A percentile compares a stretch with the other conserved stretches of the same genome.
Conservation (phyloP, 2,329 filamentous ascomycete species). For the Davidsoniella virescens region DNA sequence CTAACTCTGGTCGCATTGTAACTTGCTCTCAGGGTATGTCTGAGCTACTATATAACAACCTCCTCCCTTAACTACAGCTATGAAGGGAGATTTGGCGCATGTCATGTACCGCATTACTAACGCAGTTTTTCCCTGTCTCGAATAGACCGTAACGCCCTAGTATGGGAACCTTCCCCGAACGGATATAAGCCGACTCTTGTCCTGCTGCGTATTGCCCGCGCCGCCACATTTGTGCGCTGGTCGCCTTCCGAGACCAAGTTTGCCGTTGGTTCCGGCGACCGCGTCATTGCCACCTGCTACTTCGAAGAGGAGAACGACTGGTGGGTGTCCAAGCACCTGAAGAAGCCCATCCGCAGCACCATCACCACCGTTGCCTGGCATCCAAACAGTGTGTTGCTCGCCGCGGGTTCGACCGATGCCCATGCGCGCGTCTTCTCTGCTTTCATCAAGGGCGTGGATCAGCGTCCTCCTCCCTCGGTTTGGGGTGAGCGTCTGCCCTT, state of each 20-base stretch:
- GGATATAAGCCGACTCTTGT: slow-evolving; percentile 97
- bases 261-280: slow-evolving; percentile 87
- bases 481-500: slow-evolving; percentile 96
- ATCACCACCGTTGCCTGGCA: slow-evolving; percentile 94
- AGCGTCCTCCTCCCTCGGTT: slow-evolving; percentile 65
- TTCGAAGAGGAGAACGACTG: slow-evolving; percentile 99
- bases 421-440: slow-evolving; percentile 88
- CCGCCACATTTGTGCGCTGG: slow-evolving; percentile 94
- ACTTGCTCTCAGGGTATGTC: slow-evolving; percentile 78
- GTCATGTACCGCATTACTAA: neutral
- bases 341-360: slow-evolving; percentile 96
- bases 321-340: slow-evolving; percentile 99
- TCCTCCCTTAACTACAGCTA: neutral
- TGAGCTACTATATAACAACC: neutral
- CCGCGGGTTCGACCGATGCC: slow-evolving; percentile 91
- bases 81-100: neutral
- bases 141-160: slow-evolving; percentile 85
- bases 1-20: slow-evolving; percentile 79
- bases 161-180: slow-evolving; percentile 85
- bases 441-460: slow-evolving; percentile 91
- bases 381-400: slow-evolving; percentile 88
- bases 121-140: neutral
- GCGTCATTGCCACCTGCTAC: slow-evolving; percentile 92
- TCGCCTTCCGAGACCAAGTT: slow-evolving; percentile 95
- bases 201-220: slow-evolving; percentile 88